A percentile compares a stretch with the other conserved stretches of the same genome.
phyloP scores from a whole-genome alignment of 2,329 filamentous ascomycete genomes.

The Xylaria sp. region DNA sequence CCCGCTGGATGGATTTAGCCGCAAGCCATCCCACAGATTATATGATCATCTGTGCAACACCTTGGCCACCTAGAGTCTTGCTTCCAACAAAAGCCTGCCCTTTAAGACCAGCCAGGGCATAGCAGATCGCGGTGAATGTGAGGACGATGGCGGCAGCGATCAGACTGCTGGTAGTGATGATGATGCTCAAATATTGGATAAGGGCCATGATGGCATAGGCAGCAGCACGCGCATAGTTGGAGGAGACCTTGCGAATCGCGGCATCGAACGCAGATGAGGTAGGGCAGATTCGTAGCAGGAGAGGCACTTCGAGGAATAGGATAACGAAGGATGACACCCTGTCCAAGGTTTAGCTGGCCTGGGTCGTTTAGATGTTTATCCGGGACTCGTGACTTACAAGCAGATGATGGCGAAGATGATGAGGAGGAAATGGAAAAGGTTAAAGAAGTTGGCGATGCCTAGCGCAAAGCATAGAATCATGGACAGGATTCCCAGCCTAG shows the following conservation, averaged over 20 bases:
- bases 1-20: background rate
- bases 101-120: constrained; percentile 80
- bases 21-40: constrained; percentile 54
- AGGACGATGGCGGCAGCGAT: constrained; percentile 89
- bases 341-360: constrained; percentile 18
- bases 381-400: constrained; percentile 56
- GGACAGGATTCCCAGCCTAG: constrained; percentile 74
- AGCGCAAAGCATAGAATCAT: constrained; percentile 77
- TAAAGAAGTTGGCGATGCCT: constrained; percentile 75
- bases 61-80: constrained; percentile 94
- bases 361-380: background rate
- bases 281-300: constrained; percentile 96
- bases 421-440: constrained; percentile 56
- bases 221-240: constrained; percentile 94
- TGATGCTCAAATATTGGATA: constrained; percentile 85
- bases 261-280: constrained; percentile 89
- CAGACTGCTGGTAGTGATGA: constrained; percentile 72
- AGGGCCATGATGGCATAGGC: constrained; percentile 85
- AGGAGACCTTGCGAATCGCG: constrained; percentile 90
- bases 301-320: constrained; percentile 88
- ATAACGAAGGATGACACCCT: constrained; percentile 78
- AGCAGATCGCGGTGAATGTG: constrained; percentile 80
- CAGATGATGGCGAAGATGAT: constrained; percentile 64
- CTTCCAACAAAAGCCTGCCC: constrained; percentile 88
- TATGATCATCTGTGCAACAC: constrained; percentile 98